phyloP scores from a whole-genome alignment of 148 eudicot species.

The Tetragonia tetragonoides region DNA sequence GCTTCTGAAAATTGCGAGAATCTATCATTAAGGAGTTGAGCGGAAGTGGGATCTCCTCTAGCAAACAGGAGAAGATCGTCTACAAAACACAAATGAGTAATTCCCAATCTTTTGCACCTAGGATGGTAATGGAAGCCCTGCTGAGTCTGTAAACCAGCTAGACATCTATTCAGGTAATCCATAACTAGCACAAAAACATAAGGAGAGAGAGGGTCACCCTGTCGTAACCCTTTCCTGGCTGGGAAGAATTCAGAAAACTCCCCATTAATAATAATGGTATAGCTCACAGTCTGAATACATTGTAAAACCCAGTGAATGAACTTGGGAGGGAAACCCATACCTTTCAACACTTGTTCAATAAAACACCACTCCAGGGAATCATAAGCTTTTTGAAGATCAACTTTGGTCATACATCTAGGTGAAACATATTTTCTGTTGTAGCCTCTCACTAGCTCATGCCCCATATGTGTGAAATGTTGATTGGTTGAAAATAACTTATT shows the following conservation, averaged over 20 bases:
- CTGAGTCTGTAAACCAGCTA: not conserved
- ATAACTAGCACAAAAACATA: not conserved
- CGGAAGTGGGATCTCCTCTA: not conserved
- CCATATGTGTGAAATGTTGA: too few species aligned
- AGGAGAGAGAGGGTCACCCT: not conserved
- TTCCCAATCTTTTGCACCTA: too few species aligned
- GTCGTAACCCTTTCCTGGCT: not conserved
- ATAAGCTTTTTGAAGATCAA: not conserved
- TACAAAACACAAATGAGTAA: too few species aligned
- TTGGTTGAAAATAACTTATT: too few species aligned
- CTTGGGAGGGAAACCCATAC: not conserved
- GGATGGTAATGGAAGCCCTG: not conserved
- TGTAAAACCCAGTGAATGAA: not conserved
- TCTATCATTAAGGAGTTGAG: not conserved
- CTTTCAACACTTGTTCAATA: not conserved
- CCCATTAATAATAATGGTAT: not conserved
- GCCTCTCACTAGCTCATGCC: not conserved
- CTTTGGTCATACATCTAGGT: not conserved
- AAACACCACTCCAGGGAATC: not conserved
- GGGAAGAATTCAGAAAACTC: not conserved
- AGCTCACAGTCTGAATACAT: not conserved
- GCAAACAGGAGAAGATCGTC: not conserved
- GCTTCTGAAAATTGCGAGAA: not conserved
- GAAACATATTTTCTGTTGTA: not conserved
- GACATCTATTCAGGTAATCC: not conserved